Percentiles rank a stretch among this genome's conserved stretches.
Evolutionary conservation across 495 filamentous ascomycete genomes (phyloP).

Genomic region (Aspergillus heteromorphus): DNA sequence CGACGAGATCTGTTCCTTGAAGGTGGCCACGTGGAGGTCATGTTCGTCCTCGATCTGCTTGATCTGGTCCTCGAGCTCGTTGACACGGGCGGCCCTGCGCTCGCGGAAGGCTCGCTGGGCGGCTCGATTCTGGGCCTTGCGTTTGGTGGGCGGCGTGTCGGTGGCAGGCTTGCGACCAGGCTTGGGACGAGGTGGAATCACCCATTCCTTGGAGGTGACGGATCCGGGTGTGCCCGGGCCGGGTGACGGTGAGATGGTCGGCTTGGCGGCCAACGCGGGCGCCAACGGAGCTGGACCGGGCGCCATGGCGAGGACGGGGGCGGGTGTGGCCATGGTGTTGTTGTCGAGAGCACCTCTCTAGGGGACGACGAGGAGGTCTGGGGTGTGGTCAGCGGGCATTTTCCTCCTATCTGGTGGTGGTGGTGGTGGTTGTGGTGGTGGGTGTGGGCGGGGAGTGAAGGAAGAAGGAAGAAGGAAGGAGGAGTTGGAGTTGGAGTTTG

Average conservation of each 20-base stretch:
- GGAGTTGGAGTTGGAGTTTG: conserved; percentile 7
- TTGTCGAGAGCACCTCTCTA: neutral
- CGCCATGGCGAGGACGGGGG: conserved; percentile 24
- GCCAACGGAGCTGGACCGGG: conserved; percentile 30
- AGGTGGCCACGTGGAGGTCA: conserved; percentile 34
- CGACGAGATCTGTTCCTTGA: conserved; percentile 42
- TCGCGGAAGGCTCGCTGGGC: conserved; percentile 91
- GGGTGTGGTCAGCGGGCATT: conserved; percentile 14
- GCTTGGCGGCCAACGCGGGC: conserved; percentile 33
- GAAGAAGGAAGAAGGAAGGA: neutral
- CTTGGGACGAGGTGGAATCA: conserved; percentile 81
- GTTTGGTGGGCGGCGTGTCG: conserved; percentile 84
- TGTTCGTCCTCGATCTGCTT: conserved; percentile 57
- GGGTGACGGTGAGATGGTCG: conserved; percentile 36
- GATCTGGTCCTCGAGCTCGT: conserved; percentile 79
- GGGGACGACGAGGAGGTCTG: conserved; percentile 7
- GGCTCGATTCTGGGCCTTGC: conserved; percentile 90
- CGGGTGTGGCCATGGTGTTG: conserved; percentile 31
- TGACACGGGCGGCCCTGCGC: conserved; percentile 73
- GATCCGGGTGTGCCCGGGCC: conserved; percentile 41
- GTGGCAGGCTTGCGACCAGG: conserved; percentile 91
- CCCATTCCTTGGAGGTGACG: conserved; percentile 76
- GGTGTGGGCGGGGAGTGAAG: neutral
- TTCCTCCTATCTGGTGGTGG: neutral
- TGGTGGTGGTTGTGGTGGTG: neutral